phyloP scores from a whole-genome alignment of 345 rosid species.

The Nephelium lappaceum region DNA sequence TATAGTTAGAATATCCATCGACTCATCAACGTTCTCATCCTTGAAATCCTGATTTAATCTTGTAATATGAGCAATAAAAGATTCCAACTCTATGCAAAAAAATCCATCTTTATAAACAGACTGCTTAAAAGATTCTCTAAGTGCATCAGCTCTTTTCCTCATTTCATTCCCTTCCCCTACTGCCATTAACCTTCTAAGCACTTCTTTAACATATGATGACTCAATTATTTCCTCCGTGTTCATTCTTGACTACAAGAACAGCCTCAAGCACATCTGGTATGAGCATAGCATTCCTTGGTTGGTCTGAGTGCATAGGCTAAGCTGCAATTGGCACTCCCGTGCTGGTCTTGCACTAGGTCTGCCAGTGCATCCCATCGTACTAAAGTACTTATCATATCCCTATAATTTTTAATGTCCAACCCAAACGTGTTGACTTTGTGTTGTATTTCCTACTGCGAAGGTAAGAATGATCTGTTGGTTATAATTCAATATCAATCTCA shows the following conservation, averaged over 20 bases:
- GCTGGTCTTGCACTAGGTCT: not conserved
- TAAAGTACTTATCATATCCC: too few species aligned
- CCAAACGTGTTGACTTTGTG: too few species aligned
- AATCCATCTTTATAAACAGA: not conserved
- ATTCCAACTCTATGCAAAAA: not conserved
- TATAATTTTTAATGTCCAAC: too few species aligned
- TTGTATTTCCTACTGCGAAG: too few species aligned
- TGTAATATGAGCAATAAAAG: slow-evolving; percentile 7
- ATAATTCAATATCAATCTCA: too few species aligned
- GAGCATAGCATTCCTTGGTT: slow-evolving; percentile 4
- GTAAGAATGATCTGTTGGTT: too few species aligned
- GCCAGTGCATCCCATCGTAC: too few species aligned
- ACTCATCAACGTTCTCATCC: too few species aligned
- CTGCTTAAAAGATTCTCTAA: not conserved
- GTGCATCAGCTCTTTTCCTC: not conserved
- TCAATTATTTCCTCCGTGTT: not conserved
- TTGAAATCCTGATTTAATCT: not conserved
- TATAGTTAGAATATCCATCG: not conserved
- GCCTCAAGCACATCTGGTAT: slow-evolving; percentile 1
- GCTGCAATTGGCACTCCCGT: slow-evolving; percentile 17
- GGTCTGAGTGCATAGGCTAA: slow-evolving; percentile 24
- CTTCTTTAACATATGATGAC: not conserved
- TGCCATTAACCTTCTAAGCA: not conserved
- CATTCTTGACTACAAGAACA: slow-evolving; percentile 5
- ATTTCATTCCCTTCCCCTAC: not conserved